Base-by-base conservation (phyloP, 1,284 basidiomycete species). In the Boletellus deceptivus region DNA sequence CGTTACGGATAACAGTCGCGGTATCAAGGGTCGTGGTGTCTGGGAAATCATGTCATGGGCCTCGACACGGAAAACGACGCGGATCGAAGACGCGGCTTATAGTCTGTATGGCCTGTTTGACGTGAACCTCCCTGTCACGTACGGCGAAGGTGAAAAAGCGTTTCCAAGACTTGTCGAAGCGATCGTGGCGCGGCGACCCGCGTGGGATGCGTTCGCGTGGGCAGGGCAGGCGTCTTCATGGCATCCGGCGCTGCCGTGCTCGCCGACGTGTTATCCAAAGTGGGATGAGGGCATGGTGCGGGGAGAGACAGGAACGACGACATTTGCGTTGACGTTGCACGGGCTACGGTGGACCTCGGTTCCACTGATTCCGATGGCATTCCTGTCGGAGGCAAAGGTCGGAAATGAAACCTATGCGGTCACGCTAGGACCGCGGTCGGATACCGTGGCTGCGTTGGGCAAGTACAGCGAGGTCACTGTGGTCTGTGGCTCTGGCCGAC, bases 11-110 rank as follows among this genome's bases (percentile, higher is more conserved):
- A 64, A 65, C 18, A 59, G 46, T 11, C 52, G 13, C 14, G 61
- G 60, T 1, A 48, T 62, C 50, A 59, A 39, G 31, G 43, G 46
- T 1, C 50, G n/a, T 29, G 27, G 56, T 2, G 22, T 62, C 25
- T 57, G 57, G 59, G 57, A 64, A 47, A 59, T 62, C 43, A 63
- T 64, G 61, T 60, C 55, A 1, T 68, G 62, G 65, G 60, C 65
- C 3, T 43, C 63, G 11, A 27, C 42, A 4, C 61, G 62, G 35
- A 46, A 50, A 43, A 68, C 65, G 5, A 63, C 55, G 1, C 56
- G 52, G 6, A 44, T 54, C 16, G 65, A 64, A 34, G 64, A 67
- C 11, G 34, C 34, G 0, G 60, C 63, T 0, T 68, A 64, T 25
- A 59, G 44, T 7, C 53, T 64, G 9, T 47, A 49, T 8, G 62